Percentiles rank a stretch among this genome's conserved stretches.
phyloP scores from a whole-genome alignment of 345 rosid genomes.

The Pseudoturritis turrita region DNA sequence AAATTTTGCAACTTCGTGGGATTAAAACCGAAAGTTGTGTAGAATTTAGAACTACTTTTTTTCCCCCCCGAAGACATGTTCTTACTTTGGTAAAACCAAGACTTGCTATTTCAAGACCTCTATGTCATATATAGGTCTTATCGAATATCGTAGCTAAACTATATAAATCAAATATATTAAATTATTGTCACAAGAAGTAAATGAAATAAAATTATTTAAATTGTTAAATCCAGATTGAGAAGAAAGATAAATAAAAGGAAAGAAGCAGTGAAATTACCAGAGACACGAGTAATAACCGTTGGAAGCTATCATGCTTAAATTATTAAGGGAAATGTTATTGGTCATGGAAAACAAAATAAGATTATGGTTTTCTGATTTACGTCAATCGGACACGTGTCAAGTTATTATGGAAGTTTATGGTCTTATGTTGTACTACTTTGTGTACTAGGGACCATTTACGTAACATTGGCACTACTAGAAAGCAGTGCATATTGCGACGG shows the following conservation, averaged over 20 bases:
- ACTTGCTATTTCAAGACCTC: slow-evolving; percentile 32
- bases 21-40: not conserved
- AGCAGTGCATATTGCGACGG: too few species aligned
- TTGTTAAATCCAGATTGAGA: slow-evolving; percentile 11
- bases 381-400: slow-evolving; percentile 25
- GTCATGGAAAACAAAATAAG: not conserved
- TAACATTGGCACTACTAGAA: not conserved
- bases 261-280: slow-evolving; percentile 21
- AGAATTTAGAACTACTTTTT: not conserved
- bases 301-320: slow-evolving; percentile 18
- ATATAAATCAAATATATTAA: slow-evolving; percentile 11
- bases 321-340: not conserved
- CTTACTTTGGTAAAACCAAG: slow-evolving; percentile 26
- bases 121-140: slow-evolving; percentile 31
- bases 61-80: not conserved
- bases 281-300: slow-evolving; percentile 22
- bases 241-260: not conserved
- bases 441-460: not conserved
- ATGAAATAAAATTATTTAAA: not conserved
- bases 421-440: slow-evolving; percentile 1
- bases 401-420: slow-evolving; percentile 5
- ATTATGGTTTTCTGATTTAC: not conserved
- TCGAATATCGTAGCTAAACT: slow-evolving; percentile 34
- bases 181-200: not conserved
- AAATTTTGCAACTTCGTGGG: not conserved